Conservation (phyloP, 768 basidiomycete species). For the Agaricus blazei region DNA sequence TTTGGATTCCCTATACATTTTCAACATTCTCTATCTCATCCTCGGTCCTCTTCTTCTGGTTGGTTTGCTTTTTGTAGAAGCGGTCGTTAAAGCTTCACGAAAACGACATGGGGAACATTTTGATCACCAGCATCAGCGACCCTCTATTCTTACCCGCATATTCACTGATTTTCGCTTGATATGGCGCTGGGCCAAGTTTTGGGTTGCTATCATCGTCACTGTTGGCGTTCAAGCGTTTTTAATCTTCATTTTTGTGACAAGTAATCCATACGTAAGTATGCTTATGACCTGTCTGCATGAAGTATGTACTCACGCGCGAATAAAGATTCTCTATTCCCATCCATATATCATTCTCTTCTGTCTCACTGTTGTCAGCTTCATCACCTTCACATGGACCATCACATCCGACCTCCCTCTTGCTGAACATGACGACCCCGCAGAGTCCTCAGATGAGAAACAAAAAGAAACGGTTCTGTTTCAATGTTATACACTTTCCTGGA, state of each 20-base stretch:
- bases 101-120: neutral
- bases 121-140: neutral
- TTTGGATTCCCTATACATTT: slow-evolving; percentile 41
- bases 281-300: neutral
- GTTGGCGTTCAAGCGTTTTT: slow-evolving; percentile 43
- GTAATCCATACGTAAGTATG: slow-evolving; percentile 62
- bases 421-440: slow-evolving; percentile 10
- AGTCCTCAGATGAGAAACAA: slow-evolving; percentile 28
- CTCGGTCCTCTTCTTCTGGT: slow-evolving; percentile 55
- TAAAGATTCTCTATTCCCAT: slow-evolving; percentile 27
- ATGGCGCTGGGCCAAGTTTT: slow-evolving; percentile 58
- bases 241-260: slow-evolving; percentile 38
- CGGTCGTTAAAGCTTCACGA: slow-evolving; percentile 13
- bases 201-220: slow-evolving; percentile 47
- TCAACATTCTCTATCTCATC: slow-evolving; percentile 57
- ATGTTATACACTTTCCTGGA: slow-evolving; percentile 51
- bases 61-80: slow-evolving; percentile 31
- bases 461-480: slow-evolving; percentile 47
- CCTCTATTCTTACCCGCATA: slow-evolving; percentile 1
- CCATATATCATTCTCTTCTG: slow-evolving; percentile 46
- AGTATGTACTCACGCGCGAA: neutral
- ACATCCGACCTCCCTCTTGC: slow-evolving; percentile 21
- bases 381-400: slow-evolving; percentile 35
- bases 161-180: slow-evolving; percentile 19
- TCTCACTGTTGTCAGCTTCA: slow-evolving; percentile 38